Base-by-base conservation (phyloP, 164 flowering plant genomes). In the Amborella trichopoda region DNA sequence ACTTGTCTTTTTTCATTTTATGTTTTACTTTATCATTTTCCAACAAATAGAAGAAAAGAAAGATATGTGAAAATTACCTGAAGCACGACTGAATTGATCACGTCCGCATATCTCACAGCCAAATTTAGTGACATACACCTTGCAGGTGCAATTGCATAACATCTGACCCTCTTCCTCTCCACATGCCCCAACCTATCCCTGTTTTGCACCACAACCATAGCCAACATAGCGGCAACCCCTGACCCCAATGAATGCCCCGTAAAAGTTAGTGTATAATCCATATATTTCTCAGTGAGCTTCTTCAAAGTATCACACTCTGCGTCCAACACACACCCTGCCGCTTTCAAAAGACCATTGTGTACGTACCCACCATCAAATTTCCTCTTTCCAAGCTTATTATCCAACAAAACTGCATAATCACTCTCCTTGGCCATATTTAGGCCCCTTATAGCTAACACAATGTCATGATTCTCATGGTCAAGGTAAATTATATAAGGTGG, bases 331-430 rank as follows among this genome's bases (percentile, higher is more conserved):
- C 79, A 78, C 2, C 55, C 68, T 34, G 96, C 95, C 28, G 99
- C 93, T 67, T 84, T 91, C 70, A 91, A 54, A 8, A 91, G 69
- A 41, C 99, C 99, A 57, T 91, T 91, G 42, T 91, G 99, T 24
- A 87, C 99, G 66, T 84, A 91, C 17, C 99, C 99, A 18, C 93
- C 93, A 69, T 84, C 96, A 62, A 80, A 75, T 52, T 75, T 74
- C 58, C 64, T 71, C 59, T 84, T 68, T 28, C 96, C 99, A 12
- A 84, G 66, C 56, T 73, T 87, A 55, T 91, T 78, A 65, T 91
- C 99, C 53, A 87, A 63, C 17, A 91, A 59, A 40, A 81, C 70
- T 1, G 85, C 78, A 57, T 81, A 77, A 61, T 91, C 99, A 52
- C 84, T 82, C 56, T 87, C 86, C 54, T 56, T 80, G 24, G 72